Percentiles rank a stretch among this genome's conserved stretches.
Evolutionary conservation across 1,139 yeast genomes (phyloP).

Genomic region (Candida mesenterica): DNA sequence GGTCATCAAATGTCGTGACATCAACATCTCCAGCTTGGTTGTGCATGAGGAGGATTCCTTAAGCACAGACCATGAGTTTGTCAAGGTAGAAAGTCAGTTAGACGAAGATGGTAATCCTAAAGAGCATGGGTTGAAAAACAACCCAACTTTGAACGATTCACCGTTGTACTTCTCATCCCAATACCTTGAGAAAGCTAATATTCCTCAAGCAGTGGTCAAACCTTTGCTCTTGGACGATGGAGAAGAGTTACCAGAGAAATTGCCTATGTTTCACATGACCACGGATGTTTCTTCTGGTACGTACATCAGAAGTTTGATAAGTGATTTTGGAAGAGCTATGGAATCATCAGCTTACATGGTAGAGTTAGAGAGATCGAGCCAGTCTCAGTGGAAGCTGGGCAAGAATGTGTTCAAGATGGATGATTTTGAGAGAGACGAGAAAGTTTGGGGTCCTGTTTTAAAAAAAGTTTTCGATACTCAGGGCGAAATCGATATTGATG

Average conservation of each 20-base stretch:
- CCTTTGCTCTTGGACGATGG: conserved; percentile 26
- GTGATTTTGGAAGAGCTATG: conserved; percentile 83
- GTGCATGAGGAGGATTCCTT: conserved; percentile 55
- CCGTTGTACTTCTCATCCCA: conserved; percentile 58
- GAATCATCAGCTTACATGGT: conserved; percentile 90
- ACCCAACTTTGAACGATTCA: conserved; percentile 65
- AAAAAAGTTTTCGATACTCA: conserved; percentile 45
- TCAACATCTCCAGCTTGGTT: conserved; percentile 55
- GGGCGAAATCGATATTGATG: conserved; percentile 25
- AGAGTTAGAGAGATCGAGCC: conserved; percentile 67
- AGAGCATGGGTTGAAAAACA: conserved; percentile 45
- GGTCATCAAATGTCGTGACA: conserved; percentile 73
- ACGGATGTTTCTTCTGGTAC: conserved; percentile 93
- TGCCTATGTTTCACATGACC: conserved; percentile 69
- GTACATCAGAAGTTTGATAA: conserved; percentile 83
- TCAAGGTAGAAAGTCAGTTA: conserved; percentile 46
- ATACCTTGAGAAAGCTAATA: conserved; percentile 41
- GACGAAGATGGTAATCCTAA: conserved; percentile 53
- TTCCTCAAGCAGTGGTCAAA: conserved; percentile 25
- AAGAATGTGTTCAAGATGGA: conserved; percentile 66
- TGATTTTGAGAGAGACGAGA: conserved; percentile 61
- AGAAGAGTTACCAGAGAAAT: conserved; percentile 28
- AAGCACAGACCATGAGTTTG: conserved; percentile 54
- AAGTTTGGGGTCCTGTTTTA: conserved; percentile 69
- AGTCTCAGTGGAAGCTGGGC: conserved; percentile 79